Percentiles rank a stretch among this genome's conserved stretches.
These are phyloP conservation scores for Sporobolus alterniflorus DNA, from an alignment of 202 grass and related monocot species.

Conservation along the genomic window DNA sequence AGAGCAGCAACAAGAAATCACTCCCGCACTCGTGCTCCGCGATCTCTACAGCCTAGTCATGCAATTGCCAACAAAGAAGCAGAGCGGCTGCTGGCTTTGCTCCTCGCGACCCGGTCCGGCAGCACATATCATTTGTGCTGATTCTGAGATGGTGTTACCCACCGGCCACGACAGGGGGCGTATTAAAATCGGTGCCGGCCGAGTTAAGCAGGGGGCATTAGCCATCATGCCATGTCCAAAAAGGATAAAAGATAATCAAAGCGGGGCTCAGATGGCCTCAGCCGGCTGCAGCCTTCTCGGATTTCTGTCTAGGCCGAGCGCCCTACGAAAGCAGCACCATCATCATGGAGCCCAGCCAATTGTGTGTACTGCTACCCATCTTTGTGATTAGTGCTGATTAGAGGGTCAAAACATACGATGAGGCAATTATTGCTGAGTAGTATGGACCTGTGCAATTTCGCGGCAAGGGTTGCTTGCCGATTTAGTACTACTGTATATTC, in stretches of 20 bases:
- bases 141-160: conserved; percentile 70
- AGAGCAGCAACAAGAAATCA: background rate
- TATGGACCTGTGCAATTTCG: background rate
- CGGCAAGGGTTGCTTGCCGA: too few relatives aligned
- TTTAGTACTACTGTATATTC: background rate
- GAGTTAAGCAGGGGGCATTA: conserved; percentile 48
- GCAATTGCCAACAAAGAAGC: background rate
- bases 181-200: conserved; percentile 23
- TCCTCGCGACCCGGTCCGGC: background rate
- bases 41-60: conserved; percentile 55
- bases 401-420: conserved; percentile 17
- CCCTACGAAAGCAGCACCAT: conserved; percentile 25
- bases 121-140: conserved; percentile 25
- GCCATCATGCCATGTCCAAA: conserved; percentile 80
- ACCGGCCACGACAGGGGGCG: conserved; percentile 34
- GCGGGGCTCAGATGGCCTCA: conserved; percentile 32
- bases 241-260: conserved; percentile 51
- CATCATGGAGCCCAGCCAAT: conserved; percentile 12
- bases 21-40: conserved; percentile 39
- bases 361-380: background rate
- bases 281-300: conserved; percentile 55
- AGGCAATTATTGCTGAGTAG: conserved; percentile 42
- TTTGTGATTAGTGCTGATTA: conserved; percentile 35
- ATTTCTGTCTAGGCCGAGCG: conserved; percentile 41
- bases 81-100: background rate